A percentile compares a stretch with the other conserved stretches of the same genome.
Conservation (phyloP, 2,329 filamentous ascomycete genomes). For the Colletotrichum sp. region DNA sequence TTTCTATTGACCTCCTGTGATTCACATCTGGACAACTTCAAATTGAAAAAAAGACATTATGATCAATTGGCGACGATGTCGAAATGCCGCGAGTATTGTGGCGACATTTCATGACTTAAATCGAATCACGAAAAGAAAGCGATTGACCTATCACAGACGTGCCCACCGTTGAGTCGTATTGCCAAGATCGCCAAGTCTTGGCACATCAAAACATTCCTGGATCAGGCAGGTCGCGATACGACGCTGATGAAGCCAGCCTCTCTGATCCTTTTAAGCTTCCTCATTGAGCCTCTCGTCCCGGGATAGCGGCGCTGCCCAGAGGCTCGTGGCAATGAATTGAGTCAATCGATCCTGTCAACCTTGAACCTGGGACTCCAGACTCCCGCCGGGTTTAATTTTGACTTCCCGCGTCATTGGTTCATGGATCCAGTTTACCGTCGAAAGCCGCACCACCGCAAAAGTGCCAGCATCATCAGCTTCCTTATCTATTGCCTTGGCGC, state of each 20-base stretch:
- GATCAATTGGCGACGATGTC: neutral
- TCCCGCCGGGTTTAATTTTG: neutral
- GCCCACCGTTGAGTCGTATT: neutral
- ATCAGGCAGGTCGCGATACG: slow-evolving; percentile 1
- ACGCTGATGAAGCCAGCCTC: neutral
- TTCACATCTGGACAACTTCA: neutral
- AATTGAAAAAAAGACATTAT: neutral
- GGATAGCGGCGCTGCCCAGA: neutral
- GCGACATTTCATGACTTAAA: neutral
- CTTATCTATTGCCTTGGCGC: slow-evolving; percentile 14
- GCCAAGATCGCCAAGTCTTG: neutral
- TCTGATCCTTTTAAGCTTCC: neutral
- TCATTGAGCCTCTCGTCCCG: slow-evolving; percentile 4
- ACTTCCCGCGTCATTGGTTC: neutral
- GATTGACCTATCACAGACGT: neutral
- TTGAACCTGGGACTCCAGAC: neutral
- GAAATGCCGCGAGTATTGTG: neutral
- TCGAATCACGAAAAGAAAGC: neutral
- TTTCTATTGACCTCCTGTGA: neutral
- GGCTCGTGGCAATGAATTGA: neutral
- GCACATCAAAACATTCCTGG: slow-evolving; percentile 1
- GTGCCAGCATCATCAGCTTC: neutral
- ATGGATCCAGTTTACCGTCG: neutral
- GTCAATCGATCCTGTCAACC: neutral
- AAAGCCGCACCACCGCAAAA: neutral